Base-by-base conservation (phyloP, 1,284 basidiomycete species). In the Trichosporon sp. region DNA sequence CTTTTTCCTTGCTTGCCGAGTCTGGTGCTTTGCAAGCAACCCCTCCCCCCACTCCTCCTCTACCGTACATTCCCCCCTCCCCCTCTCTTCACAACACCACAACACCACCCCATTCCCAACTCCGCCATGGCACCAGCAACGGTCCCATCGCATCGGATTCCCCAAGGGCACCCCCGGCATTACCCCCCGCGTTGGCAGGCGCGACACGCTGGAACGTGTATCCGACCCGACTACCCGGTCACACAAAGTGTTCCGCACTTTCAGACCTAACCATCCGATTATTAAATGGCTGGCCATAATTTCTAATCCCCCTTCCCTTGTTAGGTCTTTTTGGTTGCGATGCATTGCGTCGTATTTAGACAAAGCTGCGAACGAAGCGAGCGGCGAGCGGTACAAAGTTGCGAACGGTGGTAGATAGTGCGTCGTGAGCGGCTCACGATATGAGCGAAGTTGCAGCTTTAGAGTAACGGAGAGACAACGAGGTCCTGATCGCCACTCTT, bases 281-380 rank as follows among this genome's bases (percentile, higher is more conserved):
- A 43, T 43, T 43, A 43, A 46, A 46, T 46, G 43, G 43, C 43
- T 46, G 43, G 43, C 43, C 43, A 46, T 46, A 46, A 46, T 46
- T 46, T 54, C 51, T 26, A 54, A 54, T 21, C 51, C 51, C 51
- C 51, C n/a, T 54, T 54, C 51, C 51, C 54, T n/a, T 63, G 59
- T 35, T 63, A 63, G 59, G 59, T 63, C 32, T 63, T 63, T 63
- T 63, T 63, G 59, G 59, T 63, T 63, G 59, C 59, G 59, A 63
- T 63, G 59, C 59, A 63, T 63, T 63, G 59, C 59, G 59, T 63
- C 59, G 59, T n/a, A n/a, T 37, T 63, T 63, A 37, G 31, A 26
- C 12, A 32, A 10, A 54, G 51, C 51, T 7, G 51, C 51, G 21
- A 54, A 6, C 51, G 51, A 54, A 54, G 51, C 51, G 38, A 40